These are phyloP conservation scores for Hericium coralloides DNA, from an alignment of 768 basidiomycete species.

Conservation along the genomic window DNA sequence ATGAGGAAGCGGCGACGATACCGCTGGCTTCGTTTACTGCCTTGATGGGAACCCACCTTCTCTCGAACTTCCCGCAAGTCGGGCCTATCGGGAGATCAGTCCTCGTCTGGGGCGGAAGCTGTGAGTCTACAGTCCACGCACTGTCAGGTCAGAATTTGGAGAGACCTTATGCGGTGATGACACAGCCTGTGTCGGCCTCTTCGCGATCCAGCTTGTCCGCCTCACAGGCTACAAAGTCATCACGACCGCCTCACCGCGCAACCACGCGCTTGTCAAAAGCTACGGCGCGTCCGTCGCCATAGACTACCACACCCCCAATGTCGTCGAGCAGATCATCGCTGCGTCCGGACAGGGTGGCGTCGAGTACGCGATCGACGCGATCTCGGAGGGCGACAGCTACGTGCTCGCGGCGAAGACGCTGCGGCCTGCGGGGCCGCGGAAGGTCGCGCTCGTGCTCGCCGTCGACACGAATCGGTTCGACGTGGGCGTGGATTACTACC, in stretches of 20 bases:
- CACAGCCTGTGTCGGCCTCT: slow-evolving; percentile 10
- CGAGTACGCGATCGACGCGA: slow-evolving; percentile 12
- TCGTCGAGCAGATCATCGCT: slow-evolving; percentile 18
- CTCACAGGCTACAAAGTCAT: slow-evolving; percentile 25
- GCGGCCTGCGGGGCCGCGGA: not conserved
- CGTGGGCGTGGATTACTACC: not conserved
- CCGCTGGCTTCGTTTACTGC: not conserved
- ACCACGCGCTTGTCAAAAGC: slow-evolving; percentile 23
- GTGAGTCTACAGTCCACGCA: not conserved
- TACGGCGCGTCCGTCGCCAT: slow-evolving; percentile 29
- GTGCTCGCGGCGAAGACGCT: not conserved
- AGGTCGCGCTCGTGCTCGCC: not conserved
- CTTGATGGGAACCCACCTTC: not conserved
- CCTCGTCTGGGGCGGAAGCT: slow-evolving; percentile 1
- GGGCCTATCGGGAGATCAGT: not conserved
- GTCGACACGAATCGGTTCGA: not conserved
- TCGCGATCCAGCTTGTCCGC: slow-evolving; percentile 26
- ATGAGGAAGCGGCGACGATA: not conserved
- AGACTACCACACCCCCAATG: slow-evolving; percentile 20
- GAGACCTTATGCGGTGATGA: not conserved
- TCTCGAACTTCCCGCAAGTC: not conserved
- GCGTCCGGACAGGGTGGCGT: slow-evolving; percentile 14
- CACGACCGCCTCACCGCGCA: slow-evolving; percentile 27
- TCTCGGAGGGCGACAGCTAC: not conserved
- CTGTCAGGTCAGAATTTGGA: not conserved